These are phyloP conservation scores for Clonostachys rosea DNA, from an alignment of 2,329 filamentous ascomycete genomes.

Conservation along the genomic window DNA sequence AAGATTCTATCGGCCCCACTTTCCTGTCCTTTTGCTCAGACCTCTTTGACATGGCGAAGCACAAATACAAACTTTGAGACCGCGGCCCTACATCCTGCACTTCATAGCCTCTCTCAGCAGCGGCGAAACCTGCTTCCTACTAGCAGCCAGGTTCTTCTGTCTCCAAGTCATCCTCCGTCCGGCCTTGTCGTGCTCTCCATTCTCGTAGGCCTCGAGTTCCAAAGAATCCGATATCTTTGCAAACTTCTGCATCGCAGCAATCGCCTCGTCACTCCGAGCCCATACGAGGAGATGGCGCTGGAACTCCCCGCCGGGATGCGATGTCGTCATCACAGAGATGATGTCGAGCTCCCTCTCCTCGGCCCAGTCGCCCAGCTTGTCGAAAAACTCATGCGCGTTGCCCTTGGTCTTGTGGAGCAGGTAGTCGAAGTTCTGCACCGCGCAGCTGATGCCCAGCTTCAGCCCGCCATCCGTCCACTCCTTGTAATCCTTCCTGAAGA, in stretches of 20 bases:
- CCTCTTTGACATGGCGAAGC: not conserved
- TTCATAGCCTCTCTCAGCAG: slow-evolving; percentile 49
- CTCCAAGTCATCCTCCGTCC: slow-evolving; percentile 59
- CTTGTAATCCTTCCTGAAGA: slow-evolving; percentile 82
- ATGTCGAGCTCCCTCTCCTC: slow-evolving; percentile 56
- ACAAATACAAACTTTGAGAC: not conserved
- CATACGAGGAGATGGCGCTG: slow-evolving; percentile 65
- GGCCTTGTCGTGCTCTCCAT: slow-evolving; percentile 37
- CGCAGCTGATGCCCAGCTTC: slow-evolving; percentile 62
- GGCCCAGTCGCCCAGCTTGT: slow-evolving; percentile 45
- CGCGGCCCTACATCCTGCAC: slow-evolving; percentile 6
- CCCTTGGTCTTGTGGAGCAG: slow-evolving; percentile 50
- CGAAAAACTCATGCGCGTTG: slow-evolving; percentile 35
- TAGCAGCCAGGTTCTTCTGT: slow-evolving; percentile 57
- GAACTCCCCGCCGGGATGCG: slow-evolving; percentile 48
- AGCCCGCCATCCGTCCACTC: slow-evolving; percentile 59
- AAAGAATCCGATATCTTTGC: slow-evolving; percentile 35
- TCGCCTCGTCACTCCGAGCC: slow-evolving; percentile 48
- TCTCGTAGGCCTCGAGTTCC: slow-evolving; percentile 49
- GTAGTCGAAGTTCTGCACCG: slow-evolving; percentile 59
- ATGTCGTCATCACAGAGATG: slow-evolving; percentile 66
- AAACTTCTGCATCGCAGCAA: slow-evolving; percentile 41
- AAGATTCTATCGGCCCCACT: too few species aligned
- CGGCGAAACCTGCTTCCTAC: slow-evolving; percentile 66
- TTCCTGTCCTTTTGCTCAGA: too few species aligned